Evolutionary conservation across 805 yeast species (phyloP).

Genomic region (Saccharomyces mikatae): DNA sequence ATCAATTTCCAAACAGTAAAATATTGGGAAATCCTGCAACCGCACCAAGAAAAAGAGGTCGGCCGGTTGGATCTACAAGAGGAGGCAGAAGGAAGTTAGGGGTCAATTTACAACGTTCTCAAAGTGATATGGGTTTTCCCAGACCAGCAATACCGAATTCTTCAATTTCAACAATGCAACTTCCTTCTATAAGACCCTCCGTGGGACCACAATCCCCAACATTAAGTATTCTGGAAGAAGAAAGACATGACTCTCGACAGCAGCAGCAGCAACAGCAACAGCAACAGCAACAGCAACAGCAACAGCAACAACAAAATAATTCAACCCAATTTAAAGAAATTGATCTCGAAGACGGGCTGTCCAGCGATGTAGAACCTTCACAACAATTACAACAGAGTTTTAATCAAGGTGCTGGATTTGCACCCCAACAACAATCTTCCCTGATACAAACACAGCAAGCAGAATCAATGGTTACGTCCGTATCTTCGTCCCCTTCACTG

Average conservation of each 20-base stretch:
- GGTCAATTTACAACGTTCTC: constrained; percentile 20
- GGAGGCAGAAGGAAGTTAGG: constrained; percentile 17
- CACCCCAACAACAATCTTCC: constrained; percentile 2
- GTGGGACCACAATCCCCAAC: constrained; percentile 1
- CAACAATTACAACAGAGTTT: constrained; percentile 1
- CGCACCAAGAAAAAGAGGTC: constrained; percentile 27
- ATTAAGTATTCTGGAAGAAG: constrained; percentile 1
- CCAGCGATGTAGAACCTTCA: constrained; percentile 31
- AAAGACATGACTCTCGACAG: constrained; percentile 1
- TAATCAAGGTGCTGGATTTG: background rate
- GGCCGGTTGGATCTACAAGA: constrained; percentile 23
- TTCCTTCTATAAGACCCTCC: constrained; percentile 15
- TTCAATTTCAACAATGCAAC: constrained; percentile 16
- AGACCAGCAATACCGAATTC: constrained; percentile 22
- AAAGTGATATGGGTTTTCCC: constrained; percentile 25
- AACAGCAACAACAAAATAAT: background rate
- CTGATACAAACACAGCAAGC: background rate
- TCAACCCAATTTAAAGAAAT: constrained; percentile 25
- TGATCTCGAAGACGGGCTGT: constrained; percentile 31
- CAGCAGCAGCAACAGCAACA: no score
- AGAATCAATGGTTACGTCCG: constrained; percentile 9
- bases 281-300: constrained; percentile 3
- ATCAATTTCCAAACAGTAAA: background rate
- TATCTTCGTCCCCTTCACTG: constrained; percentile 26
- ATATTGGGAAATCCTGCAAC: constrained; percentile 9